These are phyloP conservation scores for Vigna reflexopilosa DNA, from an alignment of 306 rosid species.

Conservation along the genomic window DNA sequence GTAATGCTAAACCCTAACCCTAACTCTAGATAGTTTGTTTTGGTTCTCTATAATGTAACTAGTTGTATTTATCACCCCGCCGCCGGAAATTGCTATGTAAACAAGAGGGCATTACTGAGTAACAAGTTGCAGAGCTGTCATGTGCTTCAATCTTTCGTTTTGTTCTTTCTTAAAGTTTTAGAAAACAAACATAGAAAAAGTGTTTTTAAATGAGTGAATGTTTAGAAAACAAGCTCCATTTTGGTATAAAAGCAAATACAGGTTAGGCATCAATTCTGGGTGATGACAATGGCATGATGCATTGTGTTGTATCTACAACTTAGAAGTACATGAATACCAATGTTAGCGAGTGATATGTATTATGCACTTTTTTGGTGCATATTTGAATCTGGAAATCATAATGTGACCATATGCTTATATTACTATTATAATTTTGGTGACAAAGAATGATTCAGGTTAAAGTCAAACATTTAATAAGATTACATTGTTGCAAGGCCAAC, in stretches of 20 bases:
- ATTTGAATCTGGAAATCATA: slow-evolving; percentile 25
- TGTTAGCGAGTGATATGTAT: slow-evolving; percentile 1
- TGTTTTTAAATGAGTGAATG: background rate
- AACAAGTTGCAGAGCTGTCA: background rate
- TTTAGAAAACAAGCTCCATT: background rate
- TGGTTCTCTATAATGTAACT: background rate
- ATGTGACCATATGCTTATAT: slow-evolving; percentile 19
- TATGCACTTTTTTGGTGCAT: slow-evolving; percentile 10
- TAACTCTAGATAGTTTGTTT: background rate
- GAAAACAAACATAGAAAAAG: background rate
- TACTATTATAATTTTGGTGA: slow-evolving; percentile 8
- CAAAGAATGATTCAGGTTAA: background rate
- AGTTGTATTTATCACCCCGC: background rate
- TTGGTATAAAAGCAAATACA: background rate
- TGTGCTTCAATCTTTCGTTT: background rate
- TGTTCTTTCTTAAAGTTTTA: background rate
- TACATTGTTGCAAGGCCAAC: too few relatives aligned
- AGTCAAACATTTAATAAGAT: too few relatives aligned
- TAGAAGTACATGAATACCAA: background rate
- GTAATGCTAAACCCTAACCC: too few relatives aligned
- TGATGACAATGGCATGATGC: background rate
- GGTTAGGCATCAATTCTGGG: slow-evolving; percentile 6
- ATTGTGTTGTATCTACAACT: background rate
- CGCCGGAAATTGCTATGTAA: slow-evolving; percentile 14
- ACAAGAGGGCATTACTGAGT: background rate